Percentiles rank a stretch among this genome's conserved stretches.
Evolutionary conservation across 148 eudicot genomes (phyloP).

Genomic region (Cornus controversa): DNA sequence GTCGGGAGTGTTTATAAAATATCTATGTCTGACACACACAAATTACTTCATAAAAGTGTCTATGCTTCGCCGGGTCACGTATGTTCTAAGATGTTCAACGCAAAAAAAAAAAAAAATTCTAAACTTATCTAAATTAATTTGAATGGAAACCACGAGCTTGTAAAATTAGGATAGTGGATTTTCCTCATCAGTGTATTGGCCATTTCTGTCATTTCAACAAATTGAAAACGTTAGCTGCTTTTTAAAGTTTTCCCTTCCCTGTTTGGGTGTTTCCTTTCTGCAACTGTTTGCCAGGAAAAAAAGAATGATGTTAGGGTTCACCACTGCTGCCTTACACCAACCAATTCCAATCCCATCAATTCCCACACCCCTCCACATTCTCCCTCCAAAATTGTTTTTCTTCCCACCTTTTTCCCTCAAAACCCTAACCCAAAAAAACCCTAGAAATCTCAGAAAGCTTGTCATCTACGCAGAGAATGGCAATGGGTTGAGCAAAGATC

Average conservation of each 20-base stretch:
- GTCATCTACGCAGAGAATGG: neutral
- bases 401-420: neutral
- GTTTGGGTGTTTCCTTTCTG: neutral
- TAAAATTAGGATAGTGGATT: no score
- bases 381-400: no score
- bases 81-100: no score
- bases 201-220: no score
- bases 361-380: neutral
- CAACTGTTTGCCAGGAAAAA: neutral
- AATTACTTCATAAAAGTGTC: no score
- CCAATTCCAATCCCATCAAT: neutral
- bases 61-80: no score
- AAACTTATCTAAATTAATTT: no score
- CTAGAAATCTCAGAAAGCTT: conserved; percentile 4
- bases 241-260: neutral
- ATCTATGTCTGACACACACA: no score
- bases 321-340: neutral
- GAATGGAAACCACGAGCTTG: no score
- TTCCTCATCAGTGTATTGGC: no score
- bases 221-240: neutral
- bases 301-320: neutral
- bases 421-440: conserved; percentile 1
- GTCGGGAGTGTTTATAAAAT: no score
- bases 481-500: neutral
- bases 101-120: no score